Conservation (phyloP, 208 protist genomes). For the Wallacemonas sp. region DNA sequence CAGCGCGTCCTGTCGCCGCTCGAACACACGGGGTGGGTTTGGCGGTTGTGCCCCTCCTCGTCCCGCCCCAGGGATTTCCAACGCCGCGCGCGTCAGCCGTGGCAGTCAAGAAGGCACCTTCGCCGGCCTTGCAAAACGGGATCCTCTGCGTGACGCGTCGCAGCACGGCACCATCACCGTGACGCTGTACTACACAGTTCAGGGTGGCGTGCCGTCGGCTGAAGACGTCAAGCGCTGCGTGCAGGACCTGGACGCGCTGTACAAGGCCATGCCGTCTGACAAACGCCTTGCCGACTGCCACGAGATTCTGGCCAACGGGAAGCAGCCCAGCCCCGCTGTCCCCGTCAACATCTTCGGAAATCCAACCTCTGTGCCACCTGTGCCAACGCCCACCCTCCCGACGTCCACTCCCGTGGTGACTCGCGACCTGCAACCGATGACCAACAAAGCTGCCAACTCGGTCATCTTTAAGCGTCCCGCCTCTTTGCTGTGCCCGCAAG, state of each 20-base stretch:
- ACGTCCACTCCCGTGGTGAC: background rate
- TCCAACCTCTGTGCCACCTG: background rate
- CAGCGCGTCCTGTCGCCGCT: too few species aligned
- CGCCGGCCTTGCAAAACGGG: background rate
- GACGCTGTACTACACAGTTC: background rate
- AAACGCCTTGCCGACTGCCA: background rate
- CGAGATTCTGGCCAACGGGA: background rate
- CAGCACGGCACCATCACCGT: conserved; percentile 1
- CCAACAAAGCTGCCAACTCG: background rate
- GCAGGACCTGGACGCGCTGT: background rate
- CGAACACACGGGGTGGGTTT: too few species aligned
- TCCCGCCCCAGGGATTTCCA: background rate
- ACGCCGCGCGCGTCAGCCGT: background rate
- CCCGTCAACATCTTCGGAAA: background rate
- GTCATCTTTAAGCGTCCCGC: background rate
- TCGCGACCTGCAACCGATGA: background rate
- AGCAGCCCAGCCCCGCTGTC: background rate
- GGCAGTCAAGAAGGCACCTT: background rate
- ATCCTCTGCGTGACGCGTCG: background rate
- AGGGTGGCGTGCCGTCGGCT: background rate
- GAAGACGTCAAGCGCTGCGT: background rate
- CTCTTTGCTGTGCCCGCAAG: background rate
- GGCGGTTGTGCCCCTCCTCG: background rate
- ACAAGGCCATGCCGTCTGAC: conserved; percentile 5
- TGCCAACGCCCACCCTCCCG: background rate